A percentile compares a stretch with the other conserved stretches of the same genome.
phyloP scores from a whole-genome alignment of 495 filamentous ascomycete genomes.

The Evernia prunastri region DNA sequence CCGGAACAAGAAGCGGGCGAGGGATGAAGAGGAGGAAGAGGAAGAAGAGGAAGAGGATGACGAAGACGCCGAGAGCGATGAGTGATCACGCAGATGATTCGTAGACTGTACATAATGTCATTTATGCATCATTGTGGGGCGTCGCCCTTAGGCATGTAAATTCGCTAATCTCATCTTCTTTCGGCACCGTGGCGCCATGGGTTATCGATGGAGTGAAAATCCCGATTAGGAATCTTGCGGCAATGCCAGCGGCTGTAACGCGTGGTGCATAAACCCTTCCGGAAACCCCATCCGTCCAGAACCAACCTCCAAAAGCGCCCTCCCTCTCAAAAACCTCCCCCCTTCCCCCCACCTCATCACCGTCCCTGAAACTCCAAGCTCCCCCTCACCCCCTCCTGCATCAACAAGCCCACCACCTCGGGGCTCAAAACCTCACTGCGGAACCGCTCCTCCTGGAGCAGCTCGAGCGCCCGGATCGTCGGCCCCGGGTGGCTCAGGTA shows the following conservation, averaged over 20 bases:
- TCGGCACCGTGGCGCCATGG: not conserved
- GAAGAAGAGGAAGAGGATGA: slow-evolving; percentile 34
- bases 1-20: slow-evolving; percentile 17
- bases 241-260: not conserved
- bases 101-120: not conserved
- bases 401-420: slow-evolving; percentile 58
- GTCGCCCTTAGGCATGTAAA: not conserved
- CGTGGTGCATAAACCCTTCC: not conserved
- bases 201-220: not conserved
- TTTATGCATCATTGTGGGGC: not conserved
- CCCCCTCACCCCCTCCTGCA: slow-evolving; percentile 45
- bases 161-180: not conserved
- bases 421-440: slow-evolving; percentile 74
- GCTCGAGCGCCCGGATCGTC: slow-evolving; percentile 71
- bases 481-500: slow-evolving; percentile 77
- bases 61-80: slow-evolving; percentile 3
- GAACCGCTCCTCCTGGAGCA: slow-evolving; percentile 75
- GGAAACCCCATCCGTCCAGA: not conserved
- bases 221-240: not conserved
- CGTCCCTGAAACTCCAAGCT: not conserved
- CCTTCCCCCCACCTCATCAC: not conserved
- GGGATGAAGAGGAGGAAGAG: slow-evolving; percentile 37
- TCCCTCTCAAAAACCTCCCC: not conserved
- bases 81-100: slow-evolving; percentile 3
- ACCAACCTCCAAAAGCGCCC: not conserved